Evolutionary conservation across 441 rosid genomes (phyloP), one percentile per base, ranked within the genome.

Genomic region (Isatis lusitanica): DNA sequence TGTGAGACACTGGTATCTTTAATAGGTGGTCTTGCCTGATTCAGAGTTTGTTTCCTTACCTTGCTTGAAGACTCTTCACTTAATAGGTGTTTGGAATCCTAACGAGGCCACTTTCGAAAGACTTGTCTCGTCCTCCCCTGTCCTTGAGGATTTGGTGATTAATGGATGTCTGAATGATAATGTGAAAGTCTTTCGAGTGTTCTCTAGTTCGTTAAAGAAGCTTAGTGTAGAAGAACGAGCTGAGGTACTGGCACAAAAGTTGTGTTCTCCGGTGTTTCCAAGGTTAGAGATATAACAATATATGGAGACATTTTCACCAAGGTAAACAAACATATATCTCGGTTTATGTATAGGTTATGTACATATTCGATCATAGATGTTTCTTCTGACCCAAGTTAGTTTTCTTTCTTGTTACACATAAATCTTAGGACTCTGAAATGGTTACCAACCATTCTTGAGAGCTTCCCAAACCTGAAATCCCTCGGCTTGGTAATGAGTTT

Each of bases 191-290:
- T 51, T 9, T 38, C 26, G 70, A n/a, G 60, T 66, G 70, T 1
- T 24, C 60, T 63, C 67, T 63, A 63, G 4, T 48, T 50, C 70
- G 16, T 24, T 66, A 60, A 21, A 18, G 9, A 66, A 10, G 70
- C 28, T 26, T 1, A 26, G 2, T 26, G 3, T 26, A 26, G 24
- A 21, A 21, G 24, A 26, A 26, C 28, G 28, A 26, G 28, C 1
- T 21, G 28, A 26, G 28, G 24, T 21, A 21, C 24, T 21, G 24
- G 24, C 24, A 21, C 24, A 21, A 21, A 21, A 21, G 1, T 21
- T 21, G 55, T 42, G 64, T 13, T 51, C 2, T 8, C 18, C 7
- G 26, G 24, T 2, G 3, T 26, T 24, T 51, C 48, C 12, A 39
- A 0, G 16, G 11, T 66, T 38, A 21, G 7, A 33, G 50, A 66